Base-by-base conservation (phyloP, 768 basidiomycete species). In the Cystofilobasidium capitatum region DNA sequence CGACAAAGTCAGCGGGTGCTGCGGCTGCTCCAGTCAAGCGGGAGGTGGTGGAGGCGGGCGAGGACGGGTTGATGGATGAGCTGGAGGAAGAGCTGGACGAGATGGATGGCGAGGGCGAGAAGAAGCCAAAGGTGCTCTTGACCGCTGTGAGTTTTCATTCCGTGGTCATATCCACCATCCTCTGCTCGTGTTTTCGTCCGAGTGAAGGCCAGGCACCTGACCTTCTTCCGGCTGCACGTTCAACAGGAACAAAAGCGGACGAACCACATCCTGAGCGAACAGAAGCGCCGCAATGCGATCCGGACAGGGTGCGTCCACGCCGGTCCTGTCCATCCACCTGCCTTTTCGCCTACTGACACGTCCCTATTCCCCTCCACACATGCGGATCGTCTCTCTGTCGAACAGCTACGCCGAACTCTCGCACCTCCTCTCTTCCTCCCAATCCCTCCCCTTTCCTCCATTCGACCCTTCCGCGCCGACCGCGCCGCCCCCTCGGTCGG, bases 241-340 rank as follows among this genome's bases (percentile, higher is more conserved):
- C 5, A 5, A 20, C 42, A 62, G 42, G 61, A 62, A 29, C 58
- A 93, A 77, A 91, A 91, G 74, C 83, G 90, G 16, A 83, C 89
- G 20, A 91, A 92, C 75, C 90, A 94, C 79, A 92, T 94, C 80
- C 86, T 90, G 83, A 91, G 89, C 9, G 91, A 94, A 75, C 91
- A 94, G 78, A 89, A 89, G 73, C 88, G 91, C 10, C 85, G 91
- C 13, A 93, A 93, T 73, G 88, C 88, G 60, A 94, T 94, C 71
- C 85, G 89, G 47, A 86, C 89, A 70, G 90, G 90, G 45, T 94
- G n/a, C 42, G 57, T 66, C n/a, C 1, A n/a, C 17, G n/a, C 8
- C 24, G 1, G 24, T 16, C 24, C 36, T 36, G 10, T 17, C 31
- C 31, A 9, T 31, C n/a, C 26, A 16, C 8, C 1, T 29, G 12